Percentiles rank a stretch among this genome's conserved stretches.
Conservation (phyloP, 2,329 filamentous ascomycete genomes). For the Pestalotiopsis sp. region DNA sequence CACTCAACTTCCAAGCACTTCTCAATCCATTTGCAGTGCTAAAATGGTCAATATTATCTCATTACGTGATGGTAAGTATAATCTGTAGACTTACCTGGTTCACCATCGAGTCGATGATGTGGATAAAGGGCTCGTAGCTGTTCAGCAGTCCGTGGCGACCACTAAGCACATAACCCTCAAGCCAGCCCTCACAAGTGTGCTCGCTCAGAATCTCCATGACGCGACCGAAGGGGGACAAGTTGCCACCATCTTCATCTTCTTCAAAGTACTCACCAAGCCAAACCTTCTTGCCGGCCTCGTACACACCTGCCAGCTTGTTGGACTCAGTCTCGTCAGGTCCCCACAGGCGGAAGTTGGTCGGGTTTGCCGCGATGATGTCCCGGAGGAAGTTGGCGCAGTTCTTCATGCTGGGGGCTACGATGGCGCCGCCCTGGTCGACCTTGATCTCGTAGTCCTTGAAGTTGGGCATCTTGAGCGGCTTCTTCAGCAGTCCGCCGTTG, state of each 20-base stretch:
- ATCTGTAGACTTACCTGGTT: constrained; percentile 57
- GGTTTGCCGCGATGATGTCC: constrained; percentile 68
- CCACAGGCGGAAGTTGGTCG: constrained; percentile 72
- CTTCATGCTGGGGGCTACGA: constrained; percentile 65
- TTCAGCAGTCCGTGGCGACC: constrained; percentile 78
- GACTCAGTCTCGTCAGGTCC: constrained; percentile 82
- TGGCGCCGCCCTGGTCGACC: constrained; percentile 62
- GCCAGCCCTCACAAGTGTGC: constrained; percentile 79
- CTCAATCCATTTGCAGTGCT: constrained; percentile 83
- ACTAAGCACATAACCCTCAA: constrained; percentile 77
- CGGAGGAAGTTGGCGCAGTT: constrained; percentile 70
- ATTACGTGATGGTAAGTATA: background rate
- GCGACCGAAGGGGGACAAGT: constrained; percentile 67
- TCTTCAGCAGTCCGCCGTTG: constrained; percentile 70
- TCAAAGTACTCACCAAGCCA: constrained; percentile 81
- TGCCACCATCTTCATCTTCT: constrained; percentile 75
- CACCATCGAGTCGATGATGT: constrained; percentile 84
- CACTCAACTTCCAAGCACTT: constrained; percentile 81
- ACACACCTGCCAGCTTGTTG: constrained; percentile 75
- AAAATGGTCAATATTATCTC: constrained; percentile 17
- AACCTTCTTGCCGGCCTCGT: constrained; percentile 76
- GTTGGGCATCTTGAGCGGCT: constrained; percentile 69
- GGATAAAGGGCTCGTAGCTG: constrained; percentile 82
- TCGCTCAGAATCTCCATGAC: constrained; percentile 88
- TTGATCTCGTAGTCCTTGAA: constrained; percentile 69